These are phyloP conservation scores for Candida oleophila DNA, from an alignment of 805 yeast species.

Conservation along the genomic window DNA sequence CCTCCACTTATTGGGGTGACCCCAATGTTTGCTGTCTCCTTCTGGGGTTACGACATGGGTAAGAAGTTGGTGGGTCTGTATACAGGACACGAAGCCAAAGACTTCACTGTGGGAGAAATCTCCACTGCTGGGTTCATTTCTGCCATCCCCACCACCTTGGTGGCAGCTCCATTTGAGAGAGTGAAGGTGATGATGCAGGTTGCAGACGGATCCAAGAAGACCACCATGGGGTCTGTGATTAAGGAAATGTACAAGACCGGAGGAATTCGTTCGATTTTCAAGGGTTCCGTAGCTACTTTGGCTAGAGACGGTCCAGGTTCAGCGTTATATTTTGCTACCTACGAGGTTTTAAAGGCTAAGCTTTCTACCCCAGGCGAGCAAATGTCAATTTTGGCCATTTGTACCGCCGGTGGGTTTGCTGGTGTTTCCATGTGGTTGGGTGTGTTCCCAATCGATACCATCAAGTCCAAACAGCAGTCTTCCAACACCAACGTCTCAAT, in stretches of 20 bases:
- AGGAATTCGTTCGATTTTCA: conserved; percentile 79
- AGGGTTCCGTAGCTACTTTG: conserved; percentile 88
- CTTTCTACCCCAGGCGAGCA: conserved; percentile 56
- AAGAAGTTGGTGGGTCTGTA: conserved; percentile 62
- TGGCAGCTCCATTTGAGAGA: conserved; percentile 98
- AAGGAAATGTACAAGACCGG: conserved; percentile 72
- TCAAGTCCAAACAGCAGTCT: conserved; percentile 80
- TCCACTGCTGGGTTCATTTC: conserved; percentile 92
- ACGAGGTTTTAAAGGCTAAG: conserved; percentile 72
- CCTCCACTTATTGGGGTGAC: conserved; percentile 97
- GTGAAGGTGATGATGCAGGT: conserved; percentile 92
- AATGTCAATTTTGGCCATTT: conserved; percentile 69
- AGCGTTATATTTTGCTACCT: conserved; percentile 92
- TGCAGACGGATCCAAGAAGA: conserved; percentile 46
- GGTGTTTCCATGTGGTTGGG: conserved; percentile 97
- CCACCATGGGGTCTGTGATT: conserved; percentile 60
- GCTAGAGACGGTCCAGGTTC: conserved; percentile 98
- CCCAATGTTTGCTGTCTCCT: conserved; percentile 96
- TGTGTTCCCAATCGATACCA: conserved; percentile 94
- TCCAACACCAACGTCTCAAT: conserved; percentile 56
- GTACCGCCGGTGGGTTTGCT: conserved; percentile 91
- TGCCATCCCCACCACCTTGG: conserved; percentile 91
- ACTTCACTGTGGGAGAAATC: conserved; percentile 65
- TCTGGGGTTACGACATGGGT: conserved; percentile 98
- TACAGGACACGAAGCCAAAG: conserved; percentile 35